Conservation (phyloP, 345 rosid species). For the Salix caprea region DNA sequence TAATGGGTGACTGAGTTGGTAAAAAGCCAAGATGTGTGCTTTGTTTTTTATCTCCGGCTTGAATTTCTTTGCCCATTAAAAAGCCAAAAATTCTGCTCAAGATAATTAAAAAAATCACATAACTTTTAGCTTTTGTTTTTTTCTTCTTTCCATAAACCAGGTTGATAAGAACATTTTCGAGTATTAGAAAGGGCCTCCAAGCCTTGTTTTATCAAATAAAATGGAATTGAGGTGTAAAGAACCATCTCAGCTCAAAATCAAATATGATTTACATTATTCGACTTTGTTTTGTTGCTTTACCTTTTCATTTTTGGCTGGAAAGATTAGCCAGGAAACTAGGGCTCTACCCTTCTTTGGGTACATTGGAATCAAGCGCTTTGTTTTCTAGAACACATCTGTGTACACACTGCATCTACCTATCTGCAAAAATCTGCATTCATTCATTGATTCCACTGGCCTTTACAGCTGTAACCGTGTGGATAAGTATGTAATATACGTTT, state of each 20-base stretch:
- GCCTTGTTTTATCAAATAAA: neutral
- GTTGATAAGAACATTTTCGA: neutral
- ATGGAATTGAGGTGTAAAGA: too few relatives aligned
- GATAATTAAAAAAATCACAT: neutral
- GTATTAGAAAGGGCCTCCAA: neutral
- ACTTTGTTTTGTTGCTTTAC: neutral
- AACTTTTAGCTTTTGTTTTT: neutral
- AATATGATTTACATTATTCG: too few relatives aligned
- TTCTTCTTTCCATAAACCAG: neutral
- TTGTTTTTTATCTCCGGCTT: too few relatives aligned
- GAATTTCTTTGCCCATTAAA: too few relatives aligned
- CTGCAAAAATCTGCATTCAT: neutral
- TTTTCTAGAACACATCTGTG: neutral
- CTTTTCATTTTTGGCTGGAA: neutral
- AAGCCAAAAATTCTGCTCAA: neutral
- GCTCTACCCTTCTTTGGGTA: neutral
- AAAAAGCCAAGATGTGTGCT: too few relatives aligned
- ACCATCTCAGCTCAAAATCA: too few relatives aligned
- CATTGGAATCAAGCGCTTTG: neutral
- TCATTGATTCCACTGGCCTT: neutral
- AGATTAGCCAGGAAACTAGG: neutral
- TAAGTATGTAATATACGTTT: neutral
- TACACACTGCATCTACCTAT: slow-evolving; percentile 15
- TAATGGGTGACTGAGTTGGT: too few relatives aligned
- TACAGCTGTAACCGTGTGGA: slow-evolving; percentile 19